Percentiles rank a stretch among this genome's conserved stretches.
Conservation (phyloP, 495 filamentous ascomycete species). For the Podospora sp. region DNA sequence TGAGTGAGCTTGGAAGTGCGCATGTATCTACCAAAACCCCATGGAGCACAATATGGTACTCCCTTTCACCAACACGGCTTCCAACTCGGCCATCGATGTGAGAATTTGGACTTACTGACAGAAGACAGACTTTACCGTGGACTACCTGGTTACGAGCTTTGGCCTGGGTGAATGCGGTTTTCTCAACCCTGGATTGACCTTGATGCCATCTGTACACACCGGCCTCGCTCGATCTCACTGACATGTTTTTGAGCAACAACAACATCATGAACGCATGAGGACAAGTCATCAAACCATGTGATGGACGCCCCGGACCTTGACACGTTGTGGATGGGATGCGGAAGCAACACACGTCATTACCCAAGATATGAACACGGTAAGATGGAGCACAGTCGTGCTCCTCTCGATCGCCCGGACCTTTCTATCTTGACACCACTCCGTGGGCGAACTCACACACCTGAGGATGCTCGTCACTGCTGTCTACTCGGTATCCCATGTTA, state of each 20-base stretch:
- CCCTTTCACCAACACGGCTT: slow-evolving; percentile 24
- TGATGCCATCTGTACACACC: neutral
- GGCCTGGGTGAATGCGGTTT: neutral
- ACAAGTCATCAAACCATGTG: neutral
- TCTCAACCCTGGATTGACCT: neutral
- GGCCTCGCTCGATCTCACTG: neutral
- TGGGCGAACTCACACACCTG: neutral
- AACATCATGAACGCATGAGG: neutral
- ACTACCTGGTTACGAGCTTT: neutral
- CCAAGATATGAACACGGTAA: neutral
- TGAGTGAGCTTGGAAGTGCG: slow-evolving; percentile 47
- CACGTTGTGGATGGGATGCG: neutral
- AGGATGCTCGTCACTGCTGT: neutral
- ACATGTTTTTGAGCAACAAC: neutral
- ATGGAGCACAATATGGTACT: slow-evolving; percentile 36
- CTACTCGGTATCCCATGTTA: neutral
- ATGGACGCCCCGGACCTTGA: neutral
- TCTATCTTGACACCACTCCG: neutral
- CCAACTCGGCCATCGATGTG: slow-evolving; percentile 13
- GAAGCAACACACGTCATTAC: neutral
- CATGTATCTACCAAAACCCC: slow-evolving; percentile 51
- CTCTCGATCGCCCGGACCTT: neutral
- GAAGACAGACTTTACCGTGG: slow-evolving; percentile 22
- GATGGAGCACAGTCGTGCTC: neutral
- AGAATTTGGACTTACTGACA: slow-evolving; percentile 31